Evolutionary conservation across 2,329 filamentous ascomycete genomes (phyloP).

Genomic region (Epichloe sibirici): DNA sequence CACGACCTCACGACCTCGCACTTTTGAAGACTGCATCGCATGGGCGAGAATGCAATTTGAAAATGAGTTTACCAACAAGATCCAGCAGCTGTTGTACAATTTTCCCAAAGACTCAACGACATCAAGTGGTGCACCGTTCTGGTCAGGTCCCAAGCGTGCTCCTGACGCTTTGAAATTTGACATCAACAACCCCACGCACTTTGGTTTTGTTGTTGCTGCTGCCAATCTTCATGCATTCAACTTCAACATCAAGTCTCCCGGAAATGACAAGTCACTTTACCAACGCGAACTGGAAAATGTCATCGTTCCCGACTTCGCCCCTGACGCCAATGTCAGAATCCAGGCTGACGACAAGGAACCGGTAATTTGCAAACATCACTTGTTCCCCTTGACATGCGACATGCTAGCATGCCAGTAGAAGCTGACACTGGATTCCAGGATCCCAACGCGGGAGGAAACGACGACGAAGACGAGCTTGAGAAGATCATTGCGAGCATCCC

Average conservation of each 20-base stretch:
- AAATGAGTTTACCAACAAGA: constrained; percentile 92
- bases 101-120: constrained; percentile 92
- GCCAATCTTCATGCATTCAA: constrained; percentile 96
- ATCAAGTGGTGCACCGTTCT: constrained; percentile 82
- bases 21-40: constrained; percentile 90
- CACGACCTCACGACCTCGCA: constrained; percentile 80
- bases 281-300: constrained; percentile 74
- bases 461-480: constrained; percentile 66
- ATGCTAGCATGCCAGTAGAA: neutral
- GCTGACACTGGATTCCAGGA: constrained; percentile 36
- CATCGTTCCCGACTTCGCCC: constrained; percentile 90
- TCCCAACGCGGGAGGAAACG: constrained; percentile 61
- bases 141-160: constrained; percentile 96
- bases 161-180: constrained; percentile 88
- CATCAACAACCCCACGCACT: constrained; percentile 70
- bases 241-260: constrained; percentile 86
- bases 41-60: constrained; percentile 94
- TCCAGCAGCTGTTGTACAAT: constrained; percentile 89
- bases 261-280: constrained; percentile 56
- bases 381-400: neutral
- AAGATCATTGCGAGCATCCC: constrained; percentile 63
- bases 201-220: constrained; percentile 74
- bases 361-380: constrained; percentile 27
- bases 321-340: constrained; percentile 85
- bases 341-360: constrained; percentile 93